Evolutionary conservation across 768 basidiomycete species (phyloP).

Genomic region (Boletus subparvulus): DNA sequence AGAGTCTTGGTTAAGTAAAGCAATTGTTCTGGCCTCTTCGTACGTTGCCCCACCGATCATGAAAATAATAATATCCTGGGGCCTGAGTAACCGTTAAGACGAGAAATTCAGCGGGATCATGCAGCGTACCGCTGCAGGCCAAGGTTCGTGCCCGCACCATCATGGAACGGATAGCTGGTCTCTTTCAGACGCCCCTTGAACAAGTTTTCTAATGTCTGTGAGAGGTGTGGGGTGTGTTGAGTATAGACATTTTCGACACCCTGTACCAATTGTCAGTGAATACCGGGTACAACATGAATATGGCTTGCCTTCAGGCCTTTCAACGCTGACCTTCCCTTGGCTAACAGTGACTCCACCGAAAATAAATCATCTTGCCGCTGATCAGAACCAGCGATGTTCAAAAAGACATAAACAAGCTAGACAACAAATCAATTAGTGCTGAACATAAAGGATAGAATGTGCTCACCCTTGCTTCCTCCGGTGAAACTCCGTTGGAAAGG

Average conservation of each 20-base stretch:
- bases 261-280: slow-evolving; percentile 39
- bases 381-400: slow-evolving; percentile 93
- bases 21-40: slow-evolving; percentile 85
- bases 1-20: slow-evolving; percentile 84
- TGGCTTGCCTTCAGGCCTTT: slow-evolving; percentile 87
- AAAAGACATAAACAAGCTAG: slow-evolving; percentile 87
- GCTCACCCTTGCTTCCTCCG: slow-evolving; percentile 70
- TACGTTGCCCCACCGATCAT: slow-evolving; percentile 97
- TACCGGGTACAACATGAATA: not conserved
- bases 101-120: not conserved
- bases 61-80: slow-evolving; percentile 95
- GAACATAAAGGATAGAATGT: slow-evolving; percentile 4
- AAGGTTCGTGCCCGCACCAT: slow-evolving; percentile 66
- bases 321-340: slow-evolving; percentile 89
- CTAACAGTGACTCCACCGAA: slow-evolving; percentile 90
- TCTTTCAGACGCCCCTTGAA: slow-evolving; percentile 86
- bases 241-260: slow-evolving; percentile 99
- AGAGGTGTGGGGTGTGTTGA: slow-evolving; percentile 91
- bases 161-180: slow-evolving; percentile 86
- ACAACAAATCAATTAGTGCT: slow-evolving; percentile 9
- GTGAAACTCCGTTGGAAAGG: slow-evolving; percentile 70
- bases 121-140: slow-evolving; percentile 61
- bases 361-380: slow-evolving; percentile 98
- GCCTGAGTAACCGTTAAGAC: slow-evolving; percentile 45
- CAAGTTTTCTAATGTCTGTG: slow-evolving; percentile 87